Evolutionary conservation across 2,329 filamentous ascomycete species (phyloP).

Genomic region (Triangularia setosa): DNA sequence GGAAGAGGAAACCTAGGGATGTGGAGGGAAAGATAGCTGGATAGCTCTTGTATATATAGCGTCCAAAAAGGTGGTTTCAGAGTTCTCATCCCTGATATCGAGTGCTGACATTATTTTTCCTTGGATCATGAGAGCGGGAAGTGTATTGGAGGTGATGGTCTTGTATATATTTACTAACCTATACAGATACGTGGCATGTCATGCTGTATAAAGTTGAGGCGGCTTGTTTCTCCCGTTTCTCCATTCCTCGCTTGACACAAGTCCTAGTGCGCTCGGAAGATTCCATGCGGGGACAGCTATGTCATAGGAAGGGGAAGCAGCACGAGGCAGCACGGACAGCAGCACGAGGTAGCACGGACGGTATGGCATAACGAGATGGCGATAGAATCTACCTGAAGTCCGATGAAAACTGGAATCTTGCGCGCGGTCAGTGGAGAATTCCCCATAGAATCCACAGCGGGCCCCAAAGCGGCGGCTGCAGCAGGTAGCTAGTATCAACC

Average conservation of each 20-base stretch:
- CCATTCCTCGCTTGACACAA: neutral
- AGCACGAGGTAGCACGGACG: neutral
- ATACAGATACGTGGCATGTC: neutral
- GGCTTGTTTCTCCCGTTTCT: too few relatives aligned
- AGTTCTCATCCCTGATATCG: neutral
- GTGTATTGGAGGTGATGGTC: neutral
- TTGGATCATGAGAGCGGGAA: neutral
- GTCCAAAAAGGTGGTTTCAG: neutral
- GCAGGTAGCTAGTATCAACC: neutral
- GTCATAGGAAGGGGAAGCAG: too few relatives aligned
- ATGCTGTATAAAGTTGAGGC: neutral
- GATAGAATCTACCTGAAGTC: neutral
- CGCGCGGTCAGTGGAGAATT: neutral
- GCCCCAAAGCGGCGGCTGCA: neutral
- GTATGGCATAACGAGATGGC: neutral
- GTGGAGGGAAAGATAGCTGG: slow-evolving; percentile 38
- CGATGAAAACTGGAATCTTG: neutral
- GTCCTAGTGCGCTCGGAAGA: neutral
- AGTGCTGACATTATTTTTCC: neutral
- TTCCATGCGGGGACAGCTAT: too few relatives aligned
- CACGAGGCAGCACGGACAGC: too few relatives aligned
- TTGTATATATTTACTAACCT: neutral
- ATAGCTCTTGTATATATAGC: neutral
- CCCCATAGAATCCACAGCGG: neutral
- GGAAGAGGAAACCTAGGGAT: slow-evolving; percentile 65